Conservation (phyloP, 2,329 filamentous ascomycete genomes). For the Aureobasidium sp. region DNA sequence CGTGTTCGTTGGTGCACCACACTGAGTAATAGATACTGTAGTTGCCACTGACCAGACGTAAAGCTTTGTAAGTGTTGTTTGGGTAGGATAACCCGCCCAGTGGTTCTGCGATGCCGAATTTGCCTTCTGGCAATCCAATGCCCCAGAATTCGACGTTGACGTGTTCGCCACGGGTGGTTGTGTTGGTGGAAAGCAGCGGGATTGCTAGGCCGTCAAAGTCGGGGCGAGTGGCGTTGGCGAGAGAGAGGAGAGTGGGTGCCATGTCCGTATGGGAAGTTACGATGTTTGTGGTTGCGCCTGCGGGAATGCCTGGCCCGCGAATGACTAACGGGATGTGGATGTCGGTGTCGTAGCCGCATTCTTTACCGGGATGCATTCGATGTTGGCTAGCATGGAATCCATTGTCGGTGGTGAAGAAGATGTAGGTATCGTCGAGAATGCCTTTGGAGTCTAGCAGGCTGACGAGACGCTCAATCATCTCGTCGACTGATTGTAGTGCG, state of each 20-base stretch:
- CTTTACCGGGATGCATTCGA: constrained; percentile 50
- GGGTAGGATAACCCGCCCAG: not conserved
- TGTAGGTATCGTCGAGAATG: constrained; percentile 42
- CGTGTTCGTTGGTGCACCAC: constrained; percentile 61
- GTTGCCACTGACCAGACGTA: constrained; percentile 19
- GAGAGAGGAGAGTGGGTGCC: constrained; percentile 50
- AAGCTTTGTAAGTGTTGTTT: constrained; percentile 27
- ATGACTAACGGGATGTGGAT: constrained; percentile 53
- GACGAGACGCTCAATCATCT: constrained; percentile 44
- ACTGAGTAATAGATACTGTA: constrained; percentile 60
- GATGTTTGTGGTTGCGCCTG: constrained; percentile 34
- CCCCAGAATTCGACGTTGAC: constrained; percentile 37
- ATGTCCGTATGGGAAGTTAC: constrained; percentile 58
- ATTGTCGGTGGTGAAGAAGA: constrained; percentile 55
- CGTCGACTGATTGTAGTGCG: constrained; percentile 48
- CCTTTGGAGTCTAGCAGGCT: constrained; percentile 32
- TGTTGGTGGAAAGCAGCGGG: constrained; percentile 23
- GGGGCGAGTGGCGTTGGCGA: constrained; percentile 30
- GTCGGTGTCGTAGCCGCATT: constrained; percentile 51
- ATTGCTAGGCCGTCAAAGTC: constrained; percentile 53
- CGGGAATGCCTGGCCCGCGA: constrained; percentile 48
- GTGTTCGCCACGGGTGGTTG: constrained; percentile 36
- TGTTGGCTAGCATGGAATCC: constrained; percentile 55
- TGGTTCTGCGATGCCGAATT: constrained; percentile 22
- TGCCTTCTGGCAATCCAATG: constrained; percentile 26